Percentiles rank a stretch among this genome's conserved stretches.
phyloP scores from a whole-genome alignment of 345 rosid genomes.

The Eucalyptus sp. region DNA sequence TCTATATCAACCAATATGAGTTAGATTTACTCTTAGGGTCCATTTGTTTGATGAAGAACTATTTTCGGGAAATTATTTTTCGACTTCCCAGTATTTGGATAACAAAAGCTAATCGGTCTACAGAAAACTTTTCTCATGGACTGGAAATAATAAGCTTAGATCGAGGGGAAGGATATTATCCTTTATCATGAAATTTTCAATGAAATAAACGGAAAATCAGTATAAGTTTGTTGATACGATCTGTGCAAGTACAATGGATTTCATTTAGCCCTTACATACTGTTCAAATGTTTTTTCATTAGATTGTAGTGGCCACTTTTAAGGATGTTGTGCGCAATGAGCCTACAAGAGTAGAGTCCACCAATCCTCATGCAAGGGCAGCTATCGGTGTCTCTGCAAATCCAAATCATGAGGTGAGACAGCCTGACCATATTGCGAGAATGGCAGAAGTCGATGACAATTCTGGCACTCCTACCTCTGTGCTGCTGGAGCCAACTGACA shows the following conservation, averaged over 20 bases:
- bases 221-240: not conserved
- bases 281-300: not conserved
- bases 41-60: not conserved
- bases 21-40: not conserved
- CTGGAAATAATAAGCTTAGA: not conserved
- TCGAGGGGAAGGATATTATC: not conserved
- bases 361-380: no score
- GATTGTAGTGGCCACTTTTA: not conserved
- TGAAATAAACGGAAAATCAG: accelerated
- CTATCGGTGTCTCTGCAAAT: not conserved
- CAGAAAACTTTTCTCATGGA: no score
- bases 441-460: not conserved
- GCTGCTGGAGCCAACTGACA: not conserved
- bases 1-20: not conserved
- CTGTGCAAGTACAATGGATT: accelerated
- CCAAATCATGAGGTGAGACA: not conserved
- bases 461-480: not conserved
- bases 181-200: no score
- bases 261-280: not conserved
- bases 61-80: not conserved
- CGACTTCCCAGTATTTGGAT: not conserved
- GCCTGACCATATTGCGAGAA: not conserved
- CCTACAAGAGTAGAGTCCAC: no score
- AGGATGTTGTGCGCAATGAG: not conserved
- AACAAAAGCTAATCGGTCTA: no score